Conservation (phyloP, 1,284 basidiomycete genomes). For the Austropuccinia psidii region DNA sequence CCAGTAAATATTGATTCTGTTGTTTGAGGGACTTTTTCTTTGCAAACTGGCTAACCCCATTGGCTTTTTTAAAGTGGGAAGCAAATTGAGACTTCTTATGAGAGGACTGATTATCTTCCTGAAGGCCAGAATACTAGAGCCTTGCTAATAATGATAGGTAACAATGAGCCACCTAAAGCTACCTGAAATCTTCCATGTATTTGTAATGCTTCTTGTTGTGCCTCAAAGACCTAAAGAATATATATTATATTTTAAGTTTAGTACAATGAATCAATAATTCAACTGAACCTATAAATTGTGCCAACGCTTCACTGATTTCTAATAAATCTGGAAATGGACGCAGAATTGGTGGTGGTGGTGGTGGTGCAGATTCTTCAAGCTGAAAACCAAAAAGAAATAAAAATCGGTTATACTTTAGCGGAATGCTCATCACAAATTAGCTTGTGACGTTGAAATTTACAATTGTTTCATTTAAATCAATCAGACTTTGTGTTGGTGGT, state of each 20-base stretch:
- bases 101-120: too few species aligned
- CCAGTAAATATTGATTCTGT: too few species aligned
- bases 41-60: too few species aligned
- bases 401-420: background rate
- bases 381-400: too few species aligned
- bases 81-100: too few species aligned
- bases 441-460: too few species aligned
- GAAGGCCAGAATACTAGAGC: too few species aligned
- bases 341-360: conserved; percentile 27
- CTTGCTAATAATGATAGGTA: conserved; percentile 10
- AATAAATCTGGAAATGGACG: conserved; percentile 23
- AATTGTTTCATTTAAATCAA: background rate
- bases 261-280: too few species aligned
- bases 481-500: background rate
- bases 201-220: conserved; percentile 33
- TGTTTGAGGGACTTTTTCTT: too few species aligned
- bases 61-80: too few species aligned
- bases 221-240: too few species aligned
- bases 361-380: background rate
- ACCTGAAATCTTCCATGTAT: conserved; percentile 24
- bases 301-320: conserved; percentile 31
- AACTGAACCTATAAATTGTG: conserved; percentile 35
- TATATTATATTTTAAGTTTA: too few species aligned
- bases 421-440: background rate
- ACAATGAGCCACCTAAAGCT: conserved; percentile 7